These are phyloP conservation scores for Monilinia polystroma DNA, from an alignment of 2,329 filamentous ascomycete species.

Conservation along the genomic window DNA sequence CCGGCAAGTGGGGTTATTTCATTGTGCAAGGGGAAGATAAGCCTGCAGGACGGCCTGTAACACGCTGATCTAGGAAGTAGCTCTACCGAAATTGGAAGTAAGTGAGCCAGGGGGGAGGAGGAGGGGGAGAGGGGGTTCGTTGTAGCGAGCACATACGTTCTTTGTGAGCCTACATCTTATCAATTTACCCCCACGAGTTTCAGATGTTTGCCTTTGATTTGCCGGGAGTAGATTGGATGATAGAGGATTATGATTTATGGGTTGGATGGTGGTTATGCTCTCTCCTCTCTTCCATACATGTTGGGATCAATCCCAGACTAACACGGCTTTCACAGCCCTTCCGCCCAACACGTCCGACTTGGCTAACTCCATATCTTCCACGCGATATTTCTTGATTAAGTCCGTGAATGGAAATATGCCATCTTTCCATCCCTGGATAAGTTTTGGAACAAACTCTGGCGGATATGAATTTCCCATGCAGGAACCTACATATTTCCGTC, in stretches of 20 bases:
- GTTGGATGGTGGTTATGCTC: not conserved
- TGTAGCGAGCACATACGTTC: not conserved
- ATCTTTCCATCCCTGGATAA: constrained; percentile 27
- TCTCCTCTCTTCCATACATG: constrained; percentile 23
- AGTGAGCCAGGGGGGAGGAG: too few relatives aligned
- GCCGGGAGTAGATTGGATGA: too few relatives aligned
- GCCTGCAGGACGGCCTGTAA: not conserved
- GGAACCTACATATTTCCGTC: constrained; percentile 28
- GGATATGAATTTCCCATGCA: constrained; percentile 33
- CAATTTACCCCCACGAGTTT: too few relatives aligned
- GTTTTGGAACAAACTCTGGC: constrained; percentile 30
- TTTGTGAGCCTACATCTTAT: not conserved
- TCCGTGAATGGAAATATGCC: constrained; percentile 32
- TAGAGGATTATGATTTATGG: too few relatives aligned
- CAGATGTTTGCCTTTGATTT: too few relatives aligned
- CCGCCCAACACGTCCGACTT: constrained; percentile 29
- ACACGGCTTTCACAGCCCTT: constrained; percentile 29
- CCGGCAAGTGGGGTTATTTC: constrained; percentile 11
- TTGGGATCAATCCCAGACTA: not conserved
- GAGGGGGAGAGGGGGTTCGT: not conserved
- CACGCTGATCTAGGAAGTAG: not conserved
- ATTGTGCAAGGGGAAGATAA: constrained; percentile 5
- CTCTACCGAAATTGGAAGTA: not conserved
- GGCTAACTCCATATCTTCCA: constrained; percentile 29
- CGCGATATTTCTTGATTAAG: constrained; percentile 28